Evolutionary conservation across 2,329 filamentous ascomycete genomes (phyloP).

Genomic region (Cladobotryum mycophilum): DNA sequence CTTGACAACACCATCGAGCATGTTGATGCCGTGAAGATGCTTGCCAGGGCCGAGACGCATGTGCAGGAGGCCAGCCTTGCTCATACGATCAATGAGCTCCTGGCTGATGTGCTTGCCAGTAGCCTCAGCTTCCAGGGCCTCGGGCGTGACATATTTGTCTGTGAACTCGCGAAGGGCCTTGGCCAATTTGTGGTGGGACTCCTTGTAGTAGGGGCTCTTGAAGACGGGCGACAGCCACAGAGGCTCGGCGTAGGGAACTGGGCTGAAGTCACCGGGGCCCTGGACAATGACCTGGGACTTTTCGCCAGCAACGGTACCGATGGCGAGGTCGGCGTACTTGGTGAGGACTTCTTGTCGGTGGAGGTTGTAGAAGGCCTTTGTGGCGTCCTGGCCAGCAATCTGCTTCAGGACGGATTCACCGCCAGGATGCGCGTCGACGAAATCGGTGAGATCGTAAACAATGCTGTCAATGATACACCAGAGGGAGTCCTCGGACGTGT

Average conservation of each 20-base stretch:
- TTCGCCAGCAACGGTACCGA: conserved; percentile 72
- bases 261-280: conserved; percentile 63
- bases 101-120: conserved; percentile 66
- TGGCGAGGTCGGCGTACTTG: conserved; percentile 68
- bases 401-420: conserved; percentile 74
- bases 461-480: conserved; percentile 84
- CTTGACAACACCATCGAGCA: conserved; percentile 64
- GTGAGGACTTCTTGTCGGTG: conserved; percentile 84
- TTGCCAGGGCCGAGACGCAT: conserved; percentile 81
- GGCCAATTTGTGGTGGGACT: conserved; percentile 63
- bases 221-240: conserved; percentile 74
- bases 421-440: conserved; percentile 78
- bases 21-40: conserved; percentile 64
- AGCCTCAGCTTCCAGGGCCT: conserved; percentile 69
- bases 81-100: conserved; percentile 72
- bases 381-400: conserved; percentile 76
- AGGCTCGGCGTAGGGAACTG: conserved; percentile 79
- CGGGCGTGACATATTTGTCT: conserved; percentile 63
- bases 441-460: conserved; percentile 82
- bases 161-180: conserved; percentile 66
- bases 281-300: conserved; percentile 65
- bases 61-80: conserved; percentile 65
- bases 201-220: conserved; percentile 74
- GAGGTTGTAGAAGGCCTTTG: conserved; percentile 81
- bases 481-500: conserved; percentile 68